Conservation (phyloP, 192 early-diverging fungal genomes). For the Backusella circina region DNA sequence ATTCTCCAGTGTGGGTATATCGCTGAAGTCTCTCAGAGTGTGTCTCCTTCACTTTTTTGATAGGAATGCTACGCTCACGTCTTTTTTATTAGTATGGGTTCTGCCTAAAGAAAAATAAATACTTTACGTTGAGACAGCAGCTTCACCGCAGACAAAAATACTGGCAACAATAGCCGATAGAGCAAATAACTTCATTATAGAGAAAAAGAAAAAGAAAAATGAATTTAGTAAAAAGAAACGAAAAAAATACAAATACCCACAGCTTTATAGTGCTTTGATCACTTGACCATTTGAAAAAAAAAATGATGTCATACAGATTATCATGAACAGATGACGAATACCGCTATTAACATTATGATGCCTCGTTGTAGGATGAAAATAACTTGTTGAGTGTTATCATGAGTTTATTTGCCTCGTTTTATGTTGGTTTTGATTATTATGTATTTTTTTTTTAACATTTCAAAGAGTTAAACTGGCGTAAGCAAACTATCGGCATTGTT, state of each 20-base stretch:
- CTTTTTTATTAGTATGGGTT: neutral
- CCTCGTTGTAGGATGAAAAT: neutral
- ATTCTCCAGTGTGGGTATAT: conserved; percentile 59
- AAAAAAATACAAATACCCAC: neutral
- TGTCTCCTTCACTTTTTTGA: conserved; percentile 69
- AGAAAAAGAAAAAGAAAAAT: neutral
- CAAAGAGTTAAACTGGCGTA: neutral
- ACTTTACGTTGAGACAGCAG: conserved; percentile 27
- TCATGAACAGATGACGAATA: neutral
- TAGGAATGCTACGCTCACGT: conserved; percentile 33
- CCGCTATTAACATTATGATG: neutral
- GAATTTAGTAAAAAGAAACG: neutral
- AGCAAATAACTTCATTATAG: conserved; percentile 32
- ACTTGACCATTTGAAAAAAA: neutral
- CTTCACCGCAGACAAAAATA: conserved; percentile 14
- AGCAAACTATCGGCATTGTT: neutral
- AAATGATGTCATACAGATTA: neutral
- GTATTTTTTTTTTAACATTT: neutral
- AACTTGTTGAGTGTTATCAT: neutral
- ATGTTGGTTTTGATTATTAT: neutral
- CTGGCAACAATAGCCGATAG: conserved; percentile 20
- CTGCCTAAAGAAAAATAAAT: neutral
- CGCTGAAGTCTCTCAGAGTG: conserved; percentile 58
- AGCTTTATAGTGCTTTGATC: conserved; percentile 4
- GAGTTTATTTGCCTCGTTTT: neutral